A percentile compares a stretch with the other conserved stretches of the same genome.
These are phyloP conservation scores for Rhipidocladum racemiflorum DNA, from an alignment of 176 grass and related monocot genomes.

Conservation along the genomic window DNA sequence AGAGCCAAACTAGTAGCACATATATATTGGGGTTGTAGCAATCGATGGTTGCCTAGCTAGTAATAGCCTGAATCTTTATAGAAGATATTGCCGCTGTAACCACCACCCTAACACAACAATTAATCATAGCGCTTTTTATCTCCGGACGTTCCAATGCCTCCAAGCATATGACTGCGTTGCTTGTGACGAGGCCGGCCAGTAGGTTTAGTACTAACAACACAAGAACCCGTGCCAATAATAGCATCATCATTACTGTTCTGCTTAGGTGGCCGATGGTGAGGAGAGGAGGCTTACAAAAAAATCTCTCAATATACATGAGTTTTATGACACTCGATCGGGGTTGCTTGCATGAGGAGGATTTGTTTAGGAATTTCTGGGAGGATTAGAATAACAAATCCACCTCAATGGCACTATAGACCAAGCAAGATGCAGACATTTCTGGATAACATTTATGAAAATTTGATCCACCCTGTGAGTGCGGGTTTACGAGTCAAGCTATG, in stretches of 20 bases:
- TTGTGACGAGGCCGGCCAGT: not conserved
- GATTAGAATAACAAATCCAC: not conserved
- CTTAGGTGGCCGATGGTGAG: not conserved
- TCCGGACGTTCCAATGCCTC: not conserved
- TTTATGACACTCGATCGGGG: not conserved
- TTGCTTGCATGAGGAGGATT: not conserved
- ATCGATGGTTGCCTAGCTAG: slow-evolving; percentile 13
- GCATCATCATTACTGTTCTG: not conserved
- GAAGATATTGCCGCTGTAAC: slow-evolving; percentile 37
- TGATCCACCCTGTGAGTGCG: not conserved
- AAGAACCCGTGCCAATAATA: slow-evolving; percentile 1
- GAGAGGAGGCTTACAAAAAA: not conserved
- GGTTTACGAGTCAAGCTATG: not conserved
- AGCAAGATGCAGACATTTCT: not conserved
- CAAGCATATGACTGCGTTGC: slow-evolving; percentile 31
- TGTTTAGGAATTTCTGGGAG: not conserved
- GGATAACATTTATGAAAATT: not conserved
- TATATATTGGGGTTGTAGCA: not conserved
- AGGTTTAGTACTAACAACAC: not conserved
- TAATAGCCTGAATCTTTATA: slow-evolving; percentile 10
- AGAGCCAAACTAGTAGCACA: not conserved
- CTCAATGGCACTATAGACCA: not conserved
- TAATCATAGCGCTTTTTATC: not conserved
- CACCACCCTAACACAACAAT: slow-evolving; percentile 18
- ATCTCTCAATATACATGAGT: not conserved